phyloP scores from a whole-genome alignment of 75 land plant genomes.

The Pinus tabuliformis region DNA sequence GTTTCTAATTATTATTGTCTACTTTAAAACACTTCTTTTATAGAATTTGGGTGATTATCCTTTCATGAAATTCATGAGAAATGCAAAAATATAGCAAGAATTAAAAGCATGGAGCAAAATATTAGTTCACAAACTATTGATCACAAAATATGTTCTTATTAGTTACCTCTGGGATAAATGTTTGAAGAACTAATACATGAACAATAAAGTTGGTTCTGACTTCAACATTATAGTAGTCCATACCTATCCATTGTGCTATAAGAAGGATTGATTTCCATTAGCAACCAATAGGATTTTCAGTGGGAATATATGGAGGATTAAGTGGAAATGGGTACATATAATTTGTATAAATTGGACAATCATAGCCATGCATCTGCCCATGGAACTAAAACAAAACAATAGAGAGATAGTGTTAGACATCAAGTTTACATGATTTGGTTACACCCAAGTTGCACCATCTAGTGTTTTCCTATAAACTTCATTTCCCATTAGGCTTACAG shows the following conservation, averaged over 20 bases:
- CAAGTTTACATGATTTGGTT: neutral
- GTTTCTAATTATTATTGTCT: too few relatives aligned
- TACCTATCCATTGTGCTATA: conserved; percentile 89
- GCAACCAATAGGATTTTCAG: conserved; percentile 94
- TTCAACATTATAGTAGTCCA: neutral
- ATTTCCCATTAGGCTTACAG: neutral
- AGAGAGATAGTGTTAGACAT: neutral
- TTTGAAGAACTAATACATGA: too few relatives aligned
- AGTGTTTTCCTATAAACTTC: neutral
- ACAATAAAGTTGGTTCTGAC: too few relatives aligned
- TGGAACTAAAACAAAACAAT: conserved; percentile 69
- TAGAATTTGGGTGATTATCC: too few relatives aligned
- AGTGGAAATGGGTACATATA: conserved; percentile 82
- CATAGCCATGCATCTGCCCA: conserved; percentile 99
- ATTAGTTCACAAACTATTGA: too few relatives aligned
- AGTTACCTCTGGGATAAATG: too few relatives aligned
- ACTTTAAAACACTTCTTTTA: too few relatives aligned
- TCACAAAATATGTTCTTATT: too few relatives aligned
- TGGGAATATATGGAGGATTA: conserved; percentile 78
- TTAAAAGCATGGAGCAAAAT: too few relatives aligned
- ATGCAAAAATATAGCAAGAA: too few relatives aligned
- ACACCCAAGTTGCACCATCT: neutral
- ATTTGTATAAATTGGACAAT: conserved; percentile 93
- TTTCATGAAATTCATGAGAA: too few relatives aligned
- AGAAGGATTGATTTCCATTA: conserved; percentile 68